These are phyloP conservation scores for Macrolepiota fuliginosa DNA, from an alignment of 768 basidiomycete genomes.

Conservation along the genomic window DNA sequence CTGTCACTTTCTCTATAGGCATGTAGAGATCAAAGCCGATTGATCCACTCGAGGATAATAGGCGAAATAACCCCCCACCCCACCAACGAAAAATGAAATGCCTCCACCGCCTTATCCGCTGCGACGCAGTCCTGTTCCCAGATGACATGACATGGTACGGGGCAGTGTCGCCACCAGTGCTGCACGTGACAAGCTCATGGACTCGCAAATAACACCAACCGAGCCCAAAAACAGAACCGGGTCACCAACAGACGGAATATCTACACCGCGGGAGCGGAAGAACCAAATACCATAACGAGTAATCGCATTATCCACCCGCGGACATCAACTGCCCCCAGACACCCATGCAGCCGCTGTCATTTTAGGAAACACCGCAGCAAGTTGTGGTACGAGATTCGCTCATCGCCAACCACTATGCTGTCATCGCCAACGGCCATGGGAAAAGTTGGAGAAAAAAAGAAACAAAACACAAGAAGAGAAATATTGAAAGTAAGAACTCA, in stretches of 20 bases:
- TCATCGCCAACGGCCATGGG: neutral
- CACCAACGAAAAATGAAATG: neutral
- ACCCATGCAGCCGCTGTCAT: neutral
- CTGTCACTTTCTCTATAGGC: too few species aligned
- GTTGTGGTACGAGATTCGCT: conserved; percentile 7
- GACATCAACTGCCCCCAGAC: neutral
- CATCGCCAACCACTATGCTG: neutral
- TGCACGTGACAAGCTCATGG: neutral
- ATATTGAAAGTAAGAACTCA: conserved; percentile 27
- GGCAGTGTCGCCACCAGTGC: neutral
- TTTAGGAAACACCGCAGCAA: neutral
- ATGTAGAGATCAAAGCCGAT: neutral
- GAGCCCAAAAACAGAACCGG: neutral
- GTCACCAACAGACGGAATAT: neutral
- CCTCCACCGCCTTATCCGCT: neutral
- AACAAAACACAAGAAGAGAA: conserved; percentile 2
- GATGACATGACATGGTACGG: neutral
- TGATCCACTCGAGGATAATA: neutral
- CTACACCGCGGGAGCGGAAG: neutral
- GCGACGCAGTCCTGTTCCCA: neutral
- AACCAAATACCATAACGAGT: neutral
- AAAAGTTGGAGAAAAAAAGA: conserved; percentile 1
- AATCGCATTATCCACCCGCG: neutral
- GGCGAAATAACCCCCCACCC: neutral
- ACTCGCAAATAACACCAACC: neutral